A percentile compares a stretch with the other conserved stretches of the same genome.
Evolutionary conservation across 805 yeast genomes (phyloP).

Genomic region (Maudiozyma saulgeensis): DNA sequence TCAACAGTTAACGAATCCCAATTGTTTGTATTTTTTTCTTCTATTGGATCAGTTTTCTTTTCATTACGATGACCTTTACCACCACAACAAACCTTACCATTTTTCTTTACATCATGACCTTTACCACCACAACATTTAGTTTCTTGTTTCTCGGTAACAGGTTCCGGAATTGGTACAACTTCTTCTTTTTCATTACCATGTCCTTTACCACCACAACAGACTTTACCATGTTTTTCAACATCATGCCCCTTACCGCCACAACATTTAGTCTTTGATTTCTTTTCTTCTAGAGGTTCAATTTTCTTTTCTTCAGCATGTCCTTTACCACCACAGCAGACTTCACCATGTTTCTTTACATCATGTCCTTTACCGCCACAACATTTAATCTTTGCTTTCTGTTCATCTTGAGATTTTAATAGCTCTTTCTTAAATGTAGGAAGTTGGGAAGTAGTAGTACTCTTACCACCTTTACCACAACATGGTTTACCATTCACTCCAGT

Average conservation of each 20-base stretch:
- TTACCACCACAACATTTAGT: slow-evolving; percentile 1
- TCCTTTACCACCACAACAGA: slow-evolving; percentile 27
- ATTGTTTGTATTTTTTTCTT: slow-evolving; percentile 5
- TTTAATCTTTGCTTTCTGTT: not conserved
- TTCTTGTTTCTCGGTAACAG: slow-evolving; percentile 2
- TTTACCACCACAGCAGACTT: slow-evolving; percentile 27
- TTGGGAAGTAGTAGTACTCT: slow-evolving; percentile 17
- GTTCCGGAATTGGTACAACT: slow-evolving; percentile 6
- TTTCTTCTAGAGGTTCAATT: not conserved
- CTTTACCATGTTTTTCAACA: slow-evolving; percentile 11
- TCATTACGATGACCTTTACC: slow-evolving; percentile 8
- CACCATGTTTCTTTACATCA: slow-evolving; percentile 8
- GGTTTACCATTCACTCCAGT: slow-evolving; percentile 5
- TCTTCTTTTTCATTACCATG: slow-evolving; percentile 13
- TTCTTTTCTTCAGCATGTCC: slow-evolving; percentile 7
- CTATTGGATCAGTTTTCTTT: not conserved
- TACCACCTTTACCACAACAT: slow-evolving; percentile 23
- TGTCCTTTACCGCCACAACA: slow-evolving; percentile 2
- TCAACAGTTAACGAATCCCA: slow-evolving; percentile 24
- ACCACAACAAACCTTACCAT: slow-evolving; percentile 27
- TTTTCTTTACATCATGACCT: slow-evolving; percentile 9
- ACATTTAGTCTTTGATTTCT: not conserved
- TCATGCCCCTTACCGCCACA: slow-evolving; percentile 3
- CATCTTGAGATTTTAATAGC: not conserved
- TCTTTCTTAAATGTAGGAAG: not conserved